Percentiles rank a stretch among this genome's conserved stretches.
phyloP scores from a whole-genome alignment of 257 asterid species.

The Solanum tarijense region DNA sequence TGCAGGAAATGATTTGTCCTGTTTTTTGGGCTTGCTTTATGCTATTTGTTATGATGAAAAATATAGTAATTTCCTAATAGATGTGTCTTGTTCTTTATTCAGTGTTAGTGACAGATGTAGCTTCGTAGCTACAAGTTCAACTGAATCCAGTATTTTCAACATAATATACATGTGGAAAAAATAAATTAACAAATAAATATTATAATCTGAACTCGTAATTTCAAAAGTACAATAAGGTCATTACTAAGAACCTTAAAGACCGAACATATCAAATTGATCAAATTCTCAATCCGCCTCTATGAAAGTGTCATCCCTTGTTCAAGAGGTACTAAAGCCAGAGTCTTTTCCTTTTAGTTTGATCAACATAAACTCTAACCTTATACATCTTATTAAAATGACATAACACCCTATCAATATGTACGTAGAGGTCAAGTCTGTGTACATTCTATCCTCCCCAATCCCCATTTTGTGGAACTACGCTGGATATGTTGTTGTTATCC shows the following conservation, averaged over 20 bases:
- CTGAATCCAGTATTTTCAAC: not conserved
- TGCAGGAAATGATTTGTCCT: not conserved
- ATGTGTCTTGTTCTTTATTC: not conserved
- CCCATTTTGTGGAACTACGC: fast-evolving
- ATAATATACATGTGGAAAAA: not conserved
- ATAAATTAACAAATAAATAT: not conserved
- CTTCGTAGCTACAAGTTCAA: not conserved
- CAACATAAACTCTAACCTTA: not conserved
- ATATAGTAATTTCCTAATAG: not conserved
- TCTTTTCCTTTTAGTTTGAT: not conserved
- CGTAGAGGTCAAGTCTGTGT: not conserved
- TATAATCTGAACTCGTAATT: not conserved
- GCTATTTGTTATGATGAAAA: not conserved
- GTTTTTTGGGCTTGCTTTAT: not conserved
- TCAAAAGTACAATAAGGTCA: not conserved
- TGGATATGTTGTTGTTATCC: not conserved
- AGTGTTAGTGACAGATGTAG: not conserved
- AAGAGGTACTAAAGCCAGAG: not conserved
- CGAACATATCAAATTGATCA: not conserved
- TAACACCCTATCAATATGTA: not conserved
- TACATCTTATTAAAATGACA: not conserved
- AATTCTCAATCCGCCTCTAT: not conserved
- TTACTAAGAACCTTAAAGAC: not conserved
- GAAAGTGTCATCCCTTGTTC: not conserved
- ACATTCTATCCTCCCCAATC: fast-evolving